Percentiles rank a stretch among this genome's conserved stretches.
Evolutionary conservation across 2,329 filamentous ascomycete species (phyloP).

Genomic region (Pseudohalonectria lignicola): DNA sequence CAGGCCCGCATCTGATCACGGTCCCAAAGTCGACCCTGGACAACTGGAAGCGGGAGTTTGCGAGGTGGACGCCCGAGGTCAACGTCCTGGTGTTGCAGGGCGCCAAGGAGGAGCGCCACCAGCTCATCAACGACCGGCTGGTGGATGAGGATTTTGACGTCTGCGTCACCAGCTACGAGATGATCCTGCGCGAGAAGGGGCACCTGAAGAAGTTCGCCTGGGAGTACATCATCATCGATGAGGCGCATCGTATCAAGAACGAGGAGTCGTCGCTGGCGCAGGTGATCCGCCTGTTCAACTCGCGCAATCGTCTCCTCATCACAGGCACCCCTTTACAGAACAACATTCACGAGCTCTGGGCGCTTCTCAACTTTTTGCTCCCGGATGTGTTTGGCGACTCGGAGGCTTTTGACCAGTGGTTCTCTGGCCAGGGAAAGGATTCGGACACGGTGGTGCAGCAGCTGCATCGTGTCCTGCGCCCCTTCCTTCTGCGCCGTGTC

Average conservation of each 20-base stretch:
- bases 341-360: conserved; percentile 96
- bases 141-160: conserved; percentile 94
- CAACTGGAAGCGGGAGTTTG: conserved; percentile 96
- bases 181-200: conserved; percentile 91
- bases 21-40: conserved; percentile 97
- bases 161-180: conserved; percentile 97
- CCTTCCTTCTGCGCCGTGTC: conserved; percentile 89
- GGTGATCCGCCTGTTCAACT: conserved; percentile 93
- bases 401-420: conserved; percentile 97
- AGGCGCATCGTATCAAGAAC: conserved; percentile 98
- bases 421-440: conserved; percentile 79
- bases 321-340: conserved; percentile 96
- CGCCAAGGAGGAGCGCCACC: conserved; percentile 83
- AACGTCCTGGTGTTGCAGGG: conserved; percentile 91
- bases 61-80: conserved; percentile 88
- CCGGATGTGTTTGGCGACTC: conserved; percentile 96
- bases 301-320: conserved; percentile 86
- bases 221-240: conserved; percentile 99
- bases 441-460: conserved; percentile 96
- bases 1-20: conserved; percentile 78
- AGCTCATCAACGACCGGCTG: conserved; percentile 83
- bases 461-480: conserved; percentile 81
- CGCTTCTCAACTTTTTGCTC: conserved; percentile 91
- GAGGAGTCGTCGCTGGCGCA: conserved; percentile 95
- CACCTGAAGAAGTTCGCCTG: conserved; percentile 96